A percentile compares a stretch with the other conserved stretches of the same genome.
Conservation (phyloP, 139 green algal genomes). For the Chlorokybus atmophyticus region DNA sequence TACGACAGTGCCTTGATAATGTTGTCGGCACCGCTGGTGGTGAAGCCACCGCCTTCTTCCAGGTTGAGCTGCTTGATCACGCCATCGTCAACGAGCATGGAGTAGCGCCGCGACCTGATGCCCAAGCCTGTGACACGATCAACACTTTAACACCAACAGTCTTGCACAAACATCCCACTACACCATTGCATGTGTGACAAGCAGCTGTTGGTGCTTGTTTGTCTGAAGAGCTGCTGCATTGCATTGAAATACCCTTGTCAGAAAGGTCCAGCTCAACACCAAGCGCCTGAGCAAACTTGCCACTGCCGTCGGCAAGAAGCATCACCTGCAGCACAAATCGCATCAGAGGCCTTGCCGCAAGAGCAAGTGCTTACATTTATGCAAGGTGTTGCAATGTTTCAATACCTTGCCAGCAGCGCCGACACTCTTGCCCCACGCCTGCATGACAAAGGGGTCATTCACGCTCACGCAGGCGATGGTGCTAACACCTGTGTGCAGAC, state of each 20-base stretch:
- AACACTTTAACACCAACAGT: no score
- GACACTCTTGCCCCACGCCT: slow-evolving; percentile 74
- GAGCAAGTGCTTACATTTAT: no score
- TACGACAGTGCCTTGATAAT: slow-evolving; percentile 57
- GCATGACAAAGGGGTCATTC: slow-evolving; percentile 90
- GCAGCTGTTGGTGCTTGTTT: no score
- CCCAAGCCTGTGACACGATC: no score
- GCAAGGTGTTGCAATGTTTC: neutral
- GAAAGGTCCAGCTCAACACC: slow-evolving; percentile 59
- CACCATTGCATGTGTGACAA: no score
- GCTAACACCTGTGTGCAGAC: slow-evolving; percentile 42
- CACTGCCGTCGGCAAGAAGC: slow-evolving; percentile 75
- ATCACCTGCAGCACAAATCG: slow-evolving; percentile 29
- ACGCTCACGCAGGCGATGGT: slow-evolving; percentile 85
- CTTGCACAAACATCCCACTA: no score
- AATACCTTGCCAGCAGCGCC: slow-evolving; percentile 56
- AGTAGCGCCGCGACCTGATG: slow-evolving; percentile 50
- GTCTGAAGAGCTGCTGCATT: no score
- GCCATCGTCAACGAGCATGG: slow-evolving; percentile 81
- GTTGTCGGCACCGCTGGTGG: slow-evolving; percentile 70
- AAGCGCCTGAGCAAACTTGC: slow-evolving; percentile 48
- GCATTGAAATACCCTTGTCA: slow-evolving; percentile 70
- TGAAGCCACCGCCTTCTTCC: slow-evolving; percentile 95
- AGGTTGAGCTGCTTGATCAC: slow-evolving; percentile 67
- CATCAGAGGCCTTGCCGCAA: no score